phyloP scores from a whole-genome alignment of 2,329 filamentous ascomycete genomes.

The Fusarium tricinctum region DNA sequence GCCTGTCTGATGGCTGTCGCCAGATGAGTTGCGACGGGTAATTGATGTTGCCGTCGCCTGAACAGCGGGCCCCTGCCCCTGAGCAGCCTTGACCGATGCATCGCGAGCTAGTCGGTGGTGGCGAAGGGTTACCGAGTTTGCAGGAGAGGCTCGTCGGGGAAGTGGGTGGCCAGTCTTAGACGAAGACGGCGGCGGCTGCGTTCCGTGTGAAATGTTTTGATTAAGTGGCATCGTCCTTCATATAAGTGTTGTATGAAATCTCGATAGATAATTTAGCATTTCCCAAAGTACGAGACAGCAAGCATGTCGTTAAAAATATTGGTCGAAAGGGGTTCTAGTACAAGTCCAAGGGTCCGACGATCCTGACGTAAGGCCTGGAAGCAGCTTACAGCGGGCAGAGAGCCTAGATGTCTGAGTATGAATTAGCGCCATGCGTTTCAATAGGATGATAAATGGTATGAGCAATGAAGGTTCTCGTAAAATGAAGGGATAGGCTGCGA shows the following conservation, averaged over 20 bases:
- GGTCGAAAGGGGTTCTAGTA: slow-evolving; percentile 22
- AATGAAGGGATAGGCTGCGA: slow-evolving; percentile 26
- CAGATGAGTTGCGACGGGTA: slow-evolving; percentile 60
- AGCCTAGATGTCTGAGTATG: slow-evolving; percentile 19
- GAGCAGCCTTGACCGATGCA: slow-evolving; percentile 52
- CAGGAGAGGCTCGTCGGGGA: slow-evolving; percentile 61
- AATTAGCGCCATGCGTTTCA: slow-evolving; percentile 26
- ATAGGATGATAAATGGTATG: slow-evolving; percentile 12
- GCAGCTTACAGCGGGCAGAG: slow-evolving; percentile 20
- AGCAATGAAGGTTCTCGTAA: slow-evolving; percentile 25
- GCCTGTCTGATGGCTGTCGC: slow-evolving; percentile 63
- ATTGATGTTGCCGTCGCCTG: slow-evolving; percentile 39
- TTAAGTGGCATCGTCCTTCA: slow-evolving; percentile 50
- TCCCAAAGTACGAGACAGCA: slow-evolving; percentile 7
- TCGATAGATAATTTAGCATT: slow-evolving; percentile 31
- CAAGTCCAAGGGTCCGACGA: slow-evolving; percentile 32
- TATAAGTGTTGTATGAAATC: slow-evolving; percentile 3
- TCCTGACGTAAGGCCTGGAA: slow-evolving; percentile 44
- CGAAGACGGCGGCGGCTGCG: slow-evolving; percentile 43
- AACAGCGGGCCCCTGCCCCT: slow-evolving; percentile 44
- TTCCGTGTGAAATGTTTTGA: slow-evolving; percentile 42
- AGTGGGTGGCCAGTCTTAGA: slow-evolving; percentile 57
- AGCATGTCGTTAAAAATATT: slow-evolving; percentile 17
- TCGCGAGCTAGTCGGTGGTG: slow-evolving; percentile 63
- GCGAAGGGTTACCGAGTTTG: slow-evolving; percentile 63